These are phyloP conservation scores for Phalaenopsis equestris DNA, from an alignment of 106 monocot genomes.

Conservation along the genomic window DNA sequence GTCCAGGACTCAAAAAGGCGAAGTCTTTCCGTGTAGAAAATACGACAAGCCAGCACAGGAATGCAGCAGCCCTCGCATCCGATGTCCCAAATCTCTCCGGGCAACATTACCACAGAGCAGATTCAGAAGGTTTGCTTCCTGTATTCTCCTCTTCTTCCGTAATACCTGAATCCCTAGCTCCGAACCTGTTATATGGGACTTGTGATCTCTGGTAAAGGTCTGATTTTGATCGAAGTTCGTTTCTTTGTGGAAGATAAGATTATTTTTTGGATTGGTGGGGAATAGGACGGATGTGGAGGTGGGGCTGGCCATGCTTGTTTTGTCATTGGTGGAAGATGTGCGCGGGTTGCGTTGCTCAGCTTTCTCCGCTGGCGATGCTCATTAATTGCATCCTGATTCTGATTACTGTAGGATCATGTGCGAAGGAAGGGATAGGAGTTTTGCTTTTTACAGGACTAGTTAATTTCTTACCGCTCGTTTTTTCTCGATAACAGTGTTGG, in stretches of 20 bases:
- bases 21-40: neutral
- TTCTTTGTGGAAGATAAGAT: neutral
- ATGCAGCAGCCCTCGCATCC: conserved; percentile 17
- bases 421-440: no score
- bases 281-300: neutral
- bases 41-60: neutral
- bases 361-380: neutral
- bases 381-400: neutral
- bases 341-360: neutral
- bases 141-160: neutral
- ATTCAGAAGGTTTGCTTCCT: conserved; percentile 32
- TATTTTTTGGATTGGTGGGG: neutral
- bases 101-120: conserved; percentile 35
- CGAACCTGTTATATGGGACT: neutral
- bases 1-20: neutral
- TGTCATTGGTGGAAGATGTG: neutral
- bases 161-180: neutral
- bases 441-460: no score
- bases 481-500: neutral
- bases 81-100: conserved; percentile 15
- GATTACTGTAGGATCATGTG: no score
- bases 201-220: neutral
- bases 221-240: neutral
- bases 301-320: neutral
- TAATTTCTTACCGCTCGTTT: neutral